These are phyloP conservation scores for Platismatia glauca DNA, from an alignment of 495 filamentous ascomycete species.

Conservation along the genomic window DNA sequence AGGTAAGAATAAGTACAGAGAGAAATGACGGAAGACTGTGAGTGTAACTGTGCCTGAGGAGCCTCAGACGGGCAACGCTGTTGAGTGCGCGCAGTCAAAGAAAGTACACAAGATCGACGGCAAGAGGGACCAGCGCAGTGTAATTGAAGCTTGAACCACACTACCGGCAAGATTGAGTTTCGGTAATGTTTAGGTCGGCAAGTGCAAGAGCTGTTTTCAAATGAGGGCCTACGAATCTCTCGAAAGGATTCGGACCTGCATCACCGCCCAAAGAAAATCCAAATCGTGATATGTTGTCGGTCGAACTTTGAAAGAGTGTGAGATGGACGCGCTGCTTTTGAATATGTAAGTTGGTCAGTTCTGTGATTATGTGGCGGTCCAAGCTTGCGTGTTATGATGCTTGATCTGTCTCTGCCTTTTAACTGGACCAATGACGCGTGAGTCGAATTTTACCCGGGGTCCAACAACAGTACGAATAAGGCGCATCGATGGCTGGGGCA, in stretches of 20 bases:
- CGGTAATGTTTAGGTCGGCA: neutral
- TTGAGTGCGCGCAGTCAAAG: neutral
- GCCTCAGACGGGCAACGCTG: conserved; percentile 4
- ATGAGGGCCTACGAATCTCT: neutral
- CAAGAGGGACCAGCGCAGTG: neutral
- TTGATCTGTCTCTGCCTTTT: neutral
- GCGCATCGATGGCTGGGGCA: neutral
- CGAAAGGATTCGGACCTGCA: neutral
- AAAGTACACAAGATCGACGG: conserved; percentile 3
- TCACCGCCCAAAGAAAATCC: neutral
- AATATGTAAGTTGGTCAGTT: too few species aligned
- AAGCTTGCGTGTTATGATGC: conserved; percentile 2
- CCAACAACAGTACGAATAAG: neutral
- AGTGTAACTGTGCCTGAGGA: neutral
- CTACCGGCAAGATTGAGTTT: conserved; percentile 5
- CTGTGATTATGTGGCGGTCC: neutral
- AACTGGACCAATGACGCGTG: neutral
- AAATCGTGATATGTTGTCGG: too few species aligned
- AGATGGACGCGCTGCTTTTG: conserved; percentile 1
- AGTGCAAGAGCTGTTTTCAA: neutral
- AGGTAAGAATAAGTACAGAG: neutral
- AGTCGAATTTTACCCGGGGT: neutral
- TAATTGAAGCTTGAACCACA: neutral
- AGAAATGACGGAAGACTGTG: too few species aligned
- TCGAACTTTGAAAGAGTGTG: neutral